phyloP scores from a whole-genome alignment of 2,329 filamentous ascomycete species.

The Oidium heveae region DNA sequence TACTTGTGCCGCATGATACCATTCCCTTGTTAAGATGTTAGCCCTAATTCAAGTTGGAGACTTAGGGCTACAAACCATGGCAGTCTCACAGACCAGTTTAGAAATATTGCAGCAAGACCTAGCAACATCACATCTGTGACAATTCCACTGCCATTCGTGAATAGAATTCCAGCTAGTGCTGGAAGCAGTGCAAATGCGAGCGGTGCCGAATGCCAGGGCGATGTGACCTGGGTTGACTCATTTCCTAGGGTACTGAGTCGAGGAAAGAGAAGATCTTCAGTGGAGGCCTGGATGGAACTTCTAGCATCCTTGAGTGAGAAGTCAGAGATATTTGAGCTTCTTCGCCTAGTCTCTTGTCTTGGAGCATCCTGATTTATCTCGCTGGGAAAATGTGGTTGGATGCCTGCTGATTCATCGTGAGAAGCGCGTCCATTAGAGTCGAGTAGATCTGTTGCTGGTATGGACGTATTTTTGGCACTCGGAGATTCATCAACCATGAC shows the following conservation, averaged over 20 bases:
- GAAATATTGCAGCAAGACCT: conserved; percentile 54
- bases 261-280: conserved; percentile 40
- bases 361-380: not conserved
- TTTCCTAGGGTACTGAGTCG: conserved; percentile 19
- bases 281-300: conserved; percentile 35
- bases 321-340: conserved; percentile 59
- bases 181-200: conserved; percentile 65
- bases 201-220: conserved; percentile 57
- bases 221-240: conserved; percentile 24
- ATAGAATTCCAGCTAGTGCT: conserved; percentile 61
- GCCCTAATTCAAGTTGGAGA: not conserved
- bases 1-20: conserved; percentile 48
- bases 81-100: conserved; percentile 77
- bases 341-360: conserved; percentile 21
- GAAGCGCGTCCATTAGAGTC: too few species aligned
- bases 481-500: too few species aligned
- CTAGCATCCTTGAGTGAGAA: conserved; percentile 44
- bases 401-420: too few species aligned
- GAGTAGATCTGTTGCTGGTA: too few species aligned
- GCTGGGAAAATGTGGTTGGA: not conserved
- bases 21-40: conserved; percentile 25
- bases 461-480: too few species aligned
- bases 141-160: conserved; percentile 59
- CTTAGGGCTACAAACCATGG: conserved; percentile 42
- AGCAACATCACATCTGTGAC: conserved; percentile 70